These are phyloP conservation scores for Adenanthera pavonina DNA, from an alignment of 306 rosid species.

Conservation along the genomic window DNA sequence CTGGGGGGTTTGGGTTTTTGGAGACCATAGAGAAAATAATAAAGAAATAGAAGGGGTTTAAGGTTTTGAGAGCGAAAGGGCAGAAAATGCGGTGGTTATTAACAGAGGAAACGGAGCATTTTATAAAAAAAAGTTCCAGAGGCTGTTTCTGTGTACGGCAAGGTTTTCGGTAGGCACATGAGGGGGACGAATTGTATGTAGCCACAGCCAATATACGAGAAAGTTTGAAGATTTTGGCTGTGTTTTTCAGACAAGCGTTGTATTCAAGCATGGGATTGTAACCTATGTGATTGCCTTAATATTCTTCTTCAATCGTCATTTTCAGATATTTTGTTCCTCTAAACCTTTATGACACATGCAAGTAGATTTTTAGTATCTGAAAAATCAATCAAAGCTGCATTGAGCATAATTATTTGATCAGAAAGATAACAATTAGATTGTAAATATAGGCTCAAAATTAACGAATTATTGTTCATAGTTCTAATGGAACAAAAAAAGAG, in stretches of 20 bases:
- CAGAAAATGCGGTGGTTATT: conserved; percentile 23
- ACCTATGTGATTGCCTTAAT: neutral
- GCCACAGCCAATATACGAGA: neutral
- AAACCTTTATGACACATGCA: neutral
- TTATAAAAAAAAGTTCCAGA: neutral
- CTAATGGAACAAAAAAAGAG: too few relatives aligned
- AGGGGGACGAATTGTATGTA: neutral
- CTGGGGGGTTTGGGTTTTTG: conserved; percentile 68
- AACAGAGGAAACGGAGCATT: conserved; percentile 7
- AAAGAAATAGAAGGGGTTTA: conserved; percentile 19
- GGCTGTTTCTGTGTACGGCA: conserved; percentile 8
- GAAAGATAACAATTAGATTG: neutral
- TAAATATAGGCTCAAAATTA: neutral
- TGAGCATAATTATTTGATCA: neutral
- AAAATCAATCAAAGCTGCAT: neutral
- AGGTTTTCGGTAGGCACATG: neutral
- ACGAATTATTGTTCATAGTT: neutral
- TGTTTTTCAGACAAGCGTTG: conserved; percentile 10
- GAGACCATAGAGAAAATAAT: conserved; percentile 54
- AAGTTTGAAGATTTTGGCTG: neutral
- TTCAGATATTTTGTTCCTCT: neutral
- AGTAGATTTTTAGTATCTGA: neutral
- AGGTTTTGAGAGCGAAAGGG: neutral
- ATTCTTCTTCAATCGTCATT: neutral
- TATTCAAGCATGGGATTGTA: conserved; percentile 17